Conservation (phyloP, 768 basidiomycete species). For the Hemileccinum impolitum region DNA sequence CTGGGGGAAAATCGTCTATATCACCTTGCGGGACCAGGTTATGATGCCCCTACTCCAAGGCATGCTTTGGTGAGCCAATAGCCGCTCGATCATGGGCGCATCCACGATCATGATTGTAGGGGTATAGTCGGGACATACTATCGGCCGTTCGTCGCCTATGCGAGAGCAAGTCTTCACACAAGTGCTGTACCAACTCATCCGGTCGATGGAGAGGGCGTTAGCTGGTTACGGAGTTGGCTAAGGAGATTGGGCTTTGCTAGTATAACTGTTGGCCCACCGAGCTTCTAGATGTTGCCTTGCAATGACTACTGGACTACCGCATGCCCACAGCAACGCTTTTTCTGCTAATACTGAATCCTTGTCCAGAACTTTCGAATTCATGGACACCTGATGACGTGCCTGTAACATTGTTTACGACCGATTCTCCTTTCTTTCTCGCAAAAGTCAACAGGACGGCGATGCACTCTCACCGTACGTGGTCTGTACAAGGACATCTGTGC, state of each 20-base stretch:
- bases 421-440: too few species aligned
- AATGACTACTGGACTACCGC: neutral
- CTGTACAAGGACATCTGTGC: too few species aligned
- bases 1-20: conserved; percentile 59
- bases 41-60: conserved; percentile 67
- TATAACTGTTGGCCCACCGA: conserved; percentile 25
- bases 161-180: conserved; percentile 16
- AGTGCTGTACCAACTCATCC: conserved; percentile 8
- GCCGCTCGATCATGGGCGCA: neutral
- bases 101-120: conserved; percentile 16
- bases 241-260: conserved; percentile 29
- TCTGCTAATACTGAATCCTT: too few species aligned
- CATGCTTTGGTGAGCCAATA: conserved; percentile 51
- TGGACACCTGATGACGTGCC: too few species aligned
- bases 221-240: conserved; percentile 29
- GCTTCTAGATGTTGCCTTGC: conserved; percentile 10
- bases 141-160: conserved; percentile 25
- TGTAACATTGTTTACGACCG: too few species aligned
- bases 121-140: conserved; percentile 32
- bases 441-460: too few species aligned
- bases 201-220: conserved; percentile 30
- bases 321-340: neutral
- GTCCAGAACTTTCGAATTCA: too few species aligned
- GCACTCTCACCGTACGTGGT: too few species aligned
- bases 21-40: conserved; percentile 67